Evolutionary conservation across 192 early-diverging fungal species (phyloP).

Genomic region (Entomortierella lignicola): DNA sequence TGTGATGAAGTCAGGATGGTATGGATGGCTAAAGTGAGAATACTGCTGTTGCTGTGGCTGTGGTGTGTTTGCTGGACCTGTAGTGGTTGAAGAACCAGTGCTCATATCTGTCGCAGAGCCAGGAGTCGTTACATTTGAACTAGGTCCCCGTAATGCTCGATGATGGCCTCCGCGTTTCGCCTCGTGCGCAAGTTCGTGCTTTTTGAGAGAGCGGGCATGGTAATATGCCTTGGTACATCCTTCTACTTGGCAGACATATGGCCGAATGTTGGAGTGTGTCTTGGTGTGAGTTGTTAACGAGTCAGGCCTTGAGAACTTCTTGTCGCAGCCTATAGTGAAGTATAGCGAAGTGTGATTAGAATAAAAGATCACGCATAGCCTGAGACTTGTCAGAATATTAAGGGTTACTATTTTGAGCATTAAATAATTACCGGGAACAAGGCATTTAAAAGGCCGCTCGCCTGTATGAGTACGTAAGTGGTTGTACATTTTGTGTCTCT

Average conservation of each 20-base stretch:
- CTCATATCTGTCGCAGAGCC: constrained; percentile 3
- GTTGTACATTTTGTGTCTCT: constrained; percentile 77
- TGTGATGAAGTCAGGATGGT: constrained; percentile 44
- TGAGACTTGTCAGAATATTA: too few species aligned
- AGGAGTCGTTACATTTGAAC: constrained; percentile 19
- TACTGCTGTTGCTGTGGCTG: constrained; percentile 30
- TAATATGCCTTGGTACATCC: constrained; percentile 74
- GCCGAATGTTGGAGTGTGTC: constrained; percentile 67
- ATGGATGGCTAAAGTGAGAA: constrained; percentile 35
- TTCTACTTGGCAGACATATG: constrained; percentile 61
- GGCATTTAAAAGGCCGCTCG: constrained; percentile 76
- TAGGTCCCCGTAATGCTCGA: constrained; percentile 39
- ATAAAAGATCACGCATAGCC: too few species aligned
- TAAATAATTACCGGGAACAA: constrained; percentile 52
- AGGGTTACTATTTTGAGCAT: background rate
- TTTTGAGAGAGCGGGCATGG: constrained; percentile 69
- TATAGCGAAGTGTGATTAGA: too few species aligned
- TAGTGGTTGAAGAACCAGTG: background rate
- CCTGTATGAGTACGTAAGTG: constrained; percentile 81
- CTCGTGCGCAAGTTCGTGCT: constrained; percentile 69
- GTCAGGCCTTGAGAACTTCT: constrained; percentile 61
- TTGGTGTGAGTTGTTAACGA: constrained; percentile 66
- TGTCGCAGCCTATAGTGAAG: constrained; percentile 52
- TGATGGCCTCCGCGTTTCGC: constrained; percentile 28
- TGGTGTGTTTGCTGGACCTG: background rate